Evolutionary conservation across 208 protist genomes (phyloP).

Genomic region (Leishmania martiniquensis): DNA sequence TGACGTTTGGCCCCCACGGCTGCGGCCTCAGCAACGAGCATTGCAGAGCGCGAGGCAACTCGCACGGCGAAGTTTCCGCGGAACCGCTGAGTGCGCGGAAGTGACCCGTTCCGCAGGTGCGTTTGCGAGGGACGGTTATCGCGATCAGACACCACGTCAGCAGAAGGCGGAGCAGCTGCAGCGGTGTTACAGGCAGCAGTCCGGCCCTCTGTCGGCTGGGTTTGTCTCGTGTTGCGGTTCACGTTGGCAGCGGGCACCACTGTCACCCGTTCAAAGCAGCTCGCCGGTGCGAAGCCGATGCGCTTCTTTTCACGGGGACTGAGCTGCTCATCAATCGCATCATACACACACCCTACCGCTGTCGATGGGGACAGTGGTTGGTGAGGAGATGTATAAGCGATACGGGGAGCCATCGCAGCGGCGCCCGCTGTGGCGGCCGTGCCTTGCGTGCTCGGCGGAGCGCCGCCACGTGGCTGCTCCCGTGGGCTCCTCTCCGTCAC

Average conservation of each 20-base stretch:
- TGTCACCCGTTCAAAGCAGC: slow-evolving; percentile 17
- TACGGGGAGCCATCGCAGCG: background rate
- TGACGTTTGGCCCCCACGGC: slow-evolving; percentile 23
- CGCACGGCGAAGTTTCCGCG: slow-evolving; percentile 22
- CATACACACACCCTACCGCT: background rate
- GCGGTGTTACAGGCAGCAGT: background rate
- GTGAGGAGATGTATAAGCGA: background rate
- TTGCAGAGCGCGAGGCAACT: slow-evolving; percentile 25
- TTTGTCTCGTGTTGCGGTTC: slow-evolving; percentile 15
- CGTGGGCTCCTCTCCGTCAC: background rate
- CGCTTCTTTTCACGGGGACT: slow-evolving; percentile 15
- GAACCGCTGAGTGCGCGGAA: background rate
- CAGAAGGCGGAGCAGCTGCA: background rate
- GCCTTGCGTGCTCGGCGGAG: background rate
- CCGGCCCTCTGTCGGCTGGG: background rate
- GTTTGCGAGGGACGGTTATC: background rate
- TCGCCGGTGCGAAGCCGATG: slow-evolving; percentile 27
- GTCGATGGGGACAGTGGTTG: background rate
- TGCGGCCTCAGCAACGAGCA: slow-evolving; percentile 27
- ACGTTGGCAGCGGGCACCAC: slow-evolving; percentile 30
- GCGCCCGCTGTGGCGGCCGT: background rate
- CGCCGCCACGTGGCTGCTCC: background rate
- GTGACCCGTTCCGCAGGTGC: background rate
- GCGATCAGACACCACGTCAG: background rate
- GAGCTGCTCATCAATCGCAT: background rate